Percentiles rank a stretch among this genome's conserved stretches.
Evolutionary conservation across 1,284 basidiomycete species (phyloP).

Genomic region (Cryptococcus maquisensis): DNA sequence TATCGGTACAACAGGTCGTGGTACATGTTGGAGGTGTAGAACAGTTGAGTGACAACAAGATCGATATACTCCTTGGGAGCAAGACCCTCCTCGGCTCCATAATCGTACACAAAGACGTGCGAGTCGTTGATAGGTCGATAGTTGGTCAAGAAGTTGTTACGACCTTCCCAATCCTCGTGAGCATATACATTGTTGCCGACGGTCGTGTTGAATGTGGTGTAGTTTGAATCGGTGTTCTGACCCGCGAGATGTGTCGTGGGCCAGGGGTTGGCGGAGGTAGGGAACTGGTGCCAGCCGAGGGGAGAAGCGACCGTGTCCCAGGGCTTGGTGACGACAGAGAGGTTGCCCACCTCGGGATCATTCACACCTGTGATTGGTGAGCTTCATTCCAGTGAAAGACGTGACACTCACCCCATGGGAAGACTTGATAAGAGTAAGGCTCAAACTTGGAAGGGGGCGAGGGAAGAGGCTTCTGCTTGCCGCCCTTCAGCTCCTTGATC

Average conservation of each 20-base stretch:
- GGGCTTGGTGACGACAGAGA: constrained; percentile 54
- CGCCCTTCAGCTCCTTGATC: constrained; percentile 32
- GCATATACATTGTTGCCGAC: constrained; percentile 79
- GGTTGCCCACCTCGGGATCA: constrained; percentile 45
- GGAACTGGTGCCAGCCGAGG: constrained; percentile 73
- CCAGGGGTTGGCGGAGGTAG: constrained; percentile 46
- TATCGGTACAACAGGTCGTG: constrained; percentile 58
- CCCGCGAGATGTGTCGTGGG: constrained; percentile 29
- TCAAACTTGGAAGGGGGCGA: constrained; percentile 24
- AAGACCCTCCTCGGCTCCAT: constrained; percentile 52
- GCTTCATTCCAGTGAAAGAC: neutral
- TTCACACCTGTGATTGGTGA: constrained; percentile 33
- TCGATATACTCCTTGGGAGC: constrained; percentile 71
- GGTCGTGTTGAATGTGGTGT: constrained; percentile 68
- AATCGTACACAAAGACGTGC: constrained; percentile 67
- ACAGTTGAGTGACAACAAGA: constrained; percentile 78
- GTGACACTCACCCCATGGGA: constrained; percentile 44
- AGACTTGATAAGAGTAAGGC: constrained; percentile 44
- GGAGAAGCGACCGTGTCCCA: constrained; percentile 72
- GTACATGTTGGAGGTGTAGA: constrained; percentile 83
- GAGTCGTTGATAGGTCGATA: constrained; percentile 66
- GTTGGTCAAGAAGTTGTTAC: constrained; percentile 68
- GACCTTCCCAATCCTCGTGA: constrained; percentile 64
- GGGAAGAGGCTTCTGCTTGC: constrained; percentile 47
- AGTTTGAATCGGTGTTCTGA: constrained; percentile 34